phyloP scores from a whole-genome alignment of 495 filamentous ascomycete species.

The Podospora fimiseda region DNA sequence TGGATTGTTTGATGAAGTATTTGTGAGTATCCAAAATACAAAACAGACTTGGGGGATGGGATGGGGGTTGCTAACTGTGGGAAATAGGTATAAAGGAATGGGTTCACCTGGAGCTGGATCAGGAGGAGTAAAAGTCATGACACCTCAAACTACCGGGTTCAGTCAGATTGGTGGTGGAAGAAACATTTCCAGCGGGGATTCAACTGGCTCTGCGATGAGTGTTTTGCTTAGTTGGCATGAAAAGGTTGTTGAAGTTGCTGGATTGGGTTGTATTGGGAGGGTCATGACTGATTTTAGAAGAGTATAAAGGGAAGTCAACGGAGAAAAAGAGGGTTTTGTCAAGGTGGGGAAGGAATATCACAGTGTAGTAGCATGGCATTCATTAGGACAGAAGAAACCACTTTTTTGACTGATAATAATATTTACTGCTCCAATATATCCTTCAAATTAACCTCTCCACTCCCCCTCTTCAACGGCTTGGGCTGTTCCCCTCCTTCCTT shows the following conservation, averaged over 20 bases:
- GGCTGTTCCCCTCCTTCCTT: slow-evolving; percentile 74
- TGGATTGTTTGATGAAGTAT: slow-evolving; percentile 76
- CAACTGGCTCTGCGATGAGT: slow-evolving; percentile 82
- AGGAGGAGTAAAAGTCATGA: slow-evolving; percentile 45
- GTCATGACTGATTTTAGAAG: slow-evolving; percentile 90
- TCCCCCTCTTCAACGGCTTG: slow-evolving; percentile 75
- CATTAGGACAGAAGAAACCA: too few relatives aligned
- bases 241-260: slow-evolving; percentile 86
- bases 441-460: slow-evolving; percentile 73
- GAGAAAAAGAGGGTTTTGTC: too few relatives aligned
- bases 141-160: slow-evolving; percentile 77
- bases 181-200: slow-evolving; percentile 53
- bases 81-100: slow-evolving; percentile 78
- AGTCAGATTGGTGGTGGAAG: slow-evolving; percentile 70
- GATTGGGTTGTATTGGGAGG: slow-evolving; percentile 77
- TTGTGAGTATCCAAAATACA: slow-evolving; percentile 42
- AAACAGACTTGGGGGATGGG: not conserved
- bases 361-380: too few relatives aligned
- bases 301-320: slow-evolving; percentile 51
- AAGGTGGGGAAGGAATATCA: too few relatives aligned
- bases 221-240: slow-evolving; percentile 93
- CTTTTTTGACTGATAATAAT: too few relatives aligned
- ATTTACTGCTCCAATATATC: slow-evolving; percentile 61
- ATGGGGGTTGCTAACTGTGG: not conserved
- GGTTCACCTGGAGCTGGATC: slow-evolving; percentile 26